Evolutionary conservation across 345 rosid species (phyloP).

Genomic region (Citrus medica): DNA sequence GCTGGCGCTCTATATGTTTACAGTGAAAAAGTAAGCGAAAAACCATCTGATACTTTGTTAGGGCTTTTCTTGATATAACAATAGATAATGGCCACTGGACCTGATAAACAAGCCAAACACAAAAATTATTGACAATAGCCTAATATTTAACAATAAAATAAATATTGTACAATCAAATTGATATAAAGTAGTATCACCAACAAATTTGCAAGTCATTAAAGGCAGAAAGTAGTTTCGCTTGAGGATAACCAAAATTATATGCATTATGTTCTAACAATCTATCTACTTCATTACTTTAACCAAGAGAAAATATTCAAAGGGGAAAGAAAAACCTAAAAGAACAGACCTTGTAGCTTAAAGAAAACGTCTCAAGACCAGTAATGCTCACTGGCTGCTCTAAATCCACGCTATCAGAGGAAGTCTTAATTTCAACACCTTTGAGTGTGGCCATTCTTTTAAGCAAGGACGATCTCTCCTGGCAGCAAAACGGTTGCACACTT

Average conservation of each 20-base stretch:
- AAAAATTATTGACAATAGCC: not conserved
- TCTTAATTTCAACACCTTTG: slow-evolving; percentile 41
- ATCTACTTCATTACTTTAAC: not conserved
- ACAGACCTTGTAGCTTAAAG: slow-evolving; percentile 90
- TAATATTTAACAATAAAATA: not conserved
- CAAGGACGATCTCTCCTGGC: slow-evolving; percentile 83
- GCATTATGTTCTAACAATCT: too few species aligned
- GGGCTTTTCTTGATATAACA: slow-evolving; percentile 86
- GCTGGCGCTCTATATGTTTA: slow-evolving; percentile 96
- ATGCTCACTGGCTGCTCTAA: slow-evolving; percentile 68
- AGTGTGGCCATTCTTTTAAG: slow-evolving; percentile 69
- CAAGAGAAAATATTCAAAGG: not conserved
- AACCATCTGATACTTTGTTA: slow-evolving; percentile 82
- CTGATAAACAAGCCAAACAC: slow-evolving; percentile 43
- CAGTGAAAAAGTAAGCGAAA: slow-evolving; percentile 87
- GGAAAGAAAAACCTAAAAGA: not conserved
- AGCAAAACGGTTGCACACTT: slow-evolving; percentile 46
- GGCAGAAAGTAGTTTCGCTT: not conserved
- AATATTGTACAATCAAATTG: not conserved
- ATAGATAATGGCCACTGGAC: slow-evolving; percentile 95
- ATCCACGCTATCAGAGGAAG: slow-evolving; percentile 39
- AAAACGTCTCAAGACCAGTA: slow-evolving; percentile 95
- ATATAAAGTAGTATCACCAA: not conserved
- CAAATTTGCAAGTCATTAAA: not conserved
- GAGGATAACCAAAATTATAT: not conserved